Conservation (phyloP, 2,329 filamentous ascomycete genomes). For the Paecilomyces sp. region DNA sequence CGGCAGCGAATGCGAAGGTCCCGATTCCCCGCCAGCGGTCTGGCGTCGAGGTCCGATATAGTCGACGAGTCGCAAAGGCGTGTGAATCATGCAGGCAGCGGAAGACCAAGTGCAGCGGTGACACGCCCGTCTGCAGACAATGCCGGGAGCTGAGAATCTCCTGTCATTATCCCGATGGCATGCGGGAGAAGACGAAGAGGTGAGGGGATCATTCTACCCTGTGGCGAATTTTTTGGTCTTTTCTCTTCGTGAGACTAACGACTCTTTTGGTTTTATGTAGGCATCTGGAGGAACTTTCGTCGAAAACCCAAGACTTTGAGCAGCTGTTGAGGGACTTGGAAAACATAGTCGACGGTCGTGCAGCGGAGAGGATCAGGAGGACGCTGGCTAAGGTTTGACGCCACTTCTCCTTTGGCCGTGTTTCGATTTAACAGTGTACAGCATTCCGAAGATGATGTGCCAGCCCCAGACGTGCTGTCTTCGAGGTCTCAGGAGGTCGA, state of each 20-base stretch:
- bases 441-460: slow-evolving; percentile 14
- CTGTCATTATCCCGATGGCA: slow-evolving; percentile 33
- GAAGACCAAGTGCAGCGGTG: slow-evolving; percentile 40
- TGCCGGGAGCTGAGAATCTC: slow-evolving; percentile 29
- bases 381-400: slow-evolving; percentile 30
- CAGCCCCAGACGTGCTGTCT: too few species aligned
- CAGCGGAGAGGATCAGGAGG: slow-evolving; percentile 26
- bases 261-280: slow-evolving; percentile 10
- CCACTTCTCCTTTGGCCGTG: background rate
- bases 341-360: slow-evolving; percentile 22
- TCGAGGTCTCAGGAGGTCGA: slow-evolving; percentile 8
- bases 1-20: slow-evolving; percentile 17
- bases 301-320: slow-evolving; percentile 31
- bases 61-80: slow-evolving; percentile 27
- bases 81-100: slow-evolving; percentile 35
- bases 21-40: slow-evolving; percentile 22
- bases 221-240: background rate
- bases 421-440: slow-evolving; percentile 7
- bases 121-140: slow-evolving; percentile 33
- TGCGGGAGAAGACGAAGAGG: slow-evolving; percentile 31
- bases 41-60: slow-evolving; percentile 9
- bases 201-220: slow-evolving; percentile 8
- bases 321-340: slow-evolving; percentile 30
- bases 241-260: background rate
- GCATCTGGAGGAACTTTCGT: slow-evolving; percentile 26